Conservation (phyloP, 305 asterid genomes). For the Ajuga reptans region DNA sequence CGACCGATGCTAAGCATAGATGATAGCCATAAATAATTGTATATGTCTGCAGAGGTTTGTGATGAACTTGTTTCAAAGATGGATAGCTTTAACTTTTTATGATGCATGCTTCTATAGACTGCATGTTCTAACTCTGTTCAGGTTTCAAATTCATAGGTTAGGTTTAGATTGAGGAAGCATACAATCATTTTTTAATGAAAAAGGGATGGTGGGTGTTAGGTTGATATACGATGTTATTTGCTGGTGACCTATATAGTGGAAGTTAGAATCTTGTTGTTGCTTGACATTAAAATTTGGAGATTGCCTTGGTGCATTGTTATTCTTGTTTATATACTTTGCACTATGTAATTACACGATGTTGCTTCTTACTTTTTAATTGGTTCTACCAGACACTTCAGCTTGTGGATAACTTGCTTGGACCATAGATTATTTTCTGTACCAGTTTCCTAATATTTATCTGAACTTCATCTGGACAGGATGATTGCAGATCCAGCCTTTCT, state of each 20-base stretch:
- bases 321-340: not conserved
- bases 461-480: conserved; percentile 55
- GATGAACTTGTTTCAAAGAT: not conserved
- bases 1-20: not conserved
- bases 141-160: not conserved
- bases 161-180: not conserved
- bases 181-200: not conserved
- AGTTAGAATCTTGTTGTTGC: not conserved
- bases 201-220: not conserved
- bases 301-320: not conserved
- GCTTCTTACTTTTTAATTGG: not conserved
- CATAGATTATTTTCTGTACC: not conserved
- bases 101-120: not conserved
- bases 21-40: not conserved
- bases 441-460: conserved; percentile 7
- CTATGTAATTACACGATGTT: not conserved
- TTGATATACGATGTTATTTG: not conserved
- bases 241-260: conserved; percentile 1
- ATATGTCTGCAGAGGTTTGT: conserved; percentile 7
- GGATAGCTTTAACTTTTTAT: not conserved
- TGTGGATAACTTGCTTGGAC: not conserved
- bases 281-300: not conserved
- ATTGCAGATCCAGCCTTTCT: conserved; percentile 95
- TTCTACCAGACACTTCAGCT: not conserved
- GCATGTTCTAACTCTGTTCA: not conserved